Evolutionary conservation across 306 rosid species (phyloP).

Genomic region (Malus asiatica): DNA sequence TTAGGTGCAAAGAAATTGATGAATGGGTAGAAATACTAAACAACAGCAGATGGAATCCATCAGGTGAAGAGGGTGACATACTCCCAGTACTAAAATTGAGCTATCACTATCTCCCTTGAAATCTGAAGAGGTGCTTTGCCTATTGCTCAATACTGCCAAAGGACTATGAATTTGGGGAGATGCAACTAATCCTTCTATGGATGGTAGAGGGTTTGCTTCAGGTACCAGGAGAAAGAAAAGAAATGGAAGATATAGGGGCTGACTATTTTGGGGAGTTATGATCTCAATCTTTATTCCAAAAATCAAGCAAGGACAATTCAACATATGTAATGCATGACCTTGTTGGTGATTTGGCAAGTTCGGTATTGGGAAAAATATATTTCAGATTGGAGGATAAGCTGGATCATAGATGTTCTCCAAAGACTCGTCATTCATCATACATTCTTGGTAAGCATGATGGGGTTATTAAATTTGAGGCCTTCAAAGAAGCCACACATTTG

Average conservation of each 20-base stretch:
- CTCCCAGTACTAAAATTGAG: constrained; percentile 14
- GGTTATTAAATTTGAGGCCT: neutral
- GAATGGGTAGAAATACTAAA: constrained; percentile 9
- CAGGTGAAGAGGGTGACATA: neutral
- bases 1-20: neutral
- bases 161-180: neutral
- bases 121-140: constrained; percentile 11
- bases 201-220: constrained; percentile 20
- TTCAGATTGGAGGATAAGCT: neutral
- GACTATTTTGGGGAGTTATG: constrained; percentile 4
- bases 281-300: constrained; percentile 24
- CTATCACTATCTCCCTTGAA: constrained; percentile 8
- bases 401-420: neutral
- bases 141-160: neutral
- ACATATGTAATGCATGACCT: constrained; percentile 30
- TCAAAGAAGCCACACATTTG: neutral
- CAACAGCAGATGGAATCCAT: constrained; percentile 9
- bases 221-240: neutral
- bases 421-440: constrained; percentile 20
- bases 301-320: neutral
- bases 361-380: neutral
- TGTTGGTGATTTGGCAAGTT: constrained; percentile 25
- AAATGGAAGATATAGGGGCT: constrained; percentile 12
- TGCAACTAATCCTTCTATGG: constrained; percentile 13
- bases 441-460: accelerated